Percentiles rank a stretch among this genome's conserved stretches.
Conservation (phyloP, 345 rosid species). For the Camelina neglecta region DNA sequence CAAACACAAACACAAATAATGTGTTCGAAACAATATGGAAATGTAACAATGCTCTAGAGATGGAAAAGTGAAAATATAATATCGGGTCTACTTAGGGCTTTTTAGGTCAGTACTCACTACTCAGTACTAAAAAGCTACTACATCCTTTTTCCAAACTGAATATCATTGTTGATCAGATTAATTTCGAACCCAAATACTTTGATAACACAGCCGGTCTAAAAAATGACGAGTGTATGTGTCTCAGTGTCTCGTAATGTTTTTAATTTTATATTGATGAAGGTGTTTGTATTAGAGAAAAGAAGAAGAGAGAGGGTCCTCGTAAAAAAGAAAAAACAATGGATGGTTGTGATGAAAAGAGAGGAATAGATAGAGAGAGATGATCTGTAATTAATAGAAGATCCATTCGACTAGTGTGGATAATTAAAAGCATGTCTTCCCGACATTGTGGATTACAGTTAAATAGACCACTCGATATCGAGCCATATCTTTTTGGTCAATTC, state of each 20-base stretch:
- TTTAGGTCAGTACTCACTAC: neutral
- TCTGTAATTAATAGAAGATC: slow-evolving; percentile 17
- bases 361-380: neutral
- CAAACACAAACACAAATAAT: neutral
- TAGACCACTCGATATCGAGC: slow-evolving; percentile 32
- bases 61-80: neutral
- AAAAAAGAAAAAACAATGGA: neutral
- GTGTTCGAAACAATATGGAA: neutral
- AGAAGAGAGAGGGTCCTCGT: neutral
- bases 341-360: slow-evolving; percentile 19
- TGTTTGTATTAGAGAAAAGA: slow-evolving; percentile 14
- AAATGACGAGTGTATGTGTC: slow-evolving; percentile 1
- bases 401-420: neutral
- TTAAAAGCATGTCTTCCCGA: slow-evolving; percentile 42
- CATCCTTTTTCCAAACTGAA: neutral
- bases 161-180: slow-evolving; percentile 8
- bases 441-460: slow-evolving; percentile 36
- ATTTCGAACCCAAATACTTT: neutral
- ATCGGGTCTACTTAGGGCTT: neutral
- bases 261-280: slow-evolving; percentile 17
- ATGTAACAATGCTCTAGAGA: slow-evolving; percentile 10
- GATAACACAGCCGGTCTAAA: neutral
- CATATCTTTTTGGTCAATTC: slow-evolving; percentile 42
- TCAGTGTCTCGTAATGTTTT: slow-evolving; percentile 8
- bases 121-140: neutral